Evolutionary conservation across 345 rosid species (phyloP).

Genomic region (Gossypium turneri): DNA sequence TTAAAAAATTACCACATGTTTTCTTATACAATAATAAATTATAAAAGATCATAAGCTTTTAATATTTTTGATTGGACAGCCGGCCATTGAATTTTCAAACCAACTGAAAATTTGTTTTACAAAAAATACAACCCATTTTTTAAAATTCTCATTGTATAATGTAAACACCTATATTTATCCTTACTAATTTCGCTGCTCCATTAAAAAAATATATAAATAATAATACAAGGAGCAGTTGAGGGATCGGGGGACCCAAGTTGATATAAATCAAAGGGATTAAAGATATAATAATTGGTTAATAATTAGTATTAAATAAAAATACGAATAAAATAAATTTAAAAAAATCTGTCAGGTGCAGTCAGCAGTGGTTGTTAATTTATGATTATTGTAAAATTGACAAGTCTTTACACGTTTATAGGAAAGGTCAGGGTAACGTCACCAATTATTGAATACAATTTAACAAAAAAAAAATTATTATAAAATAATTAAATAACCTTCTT

Average conservation of each 20-base stretch:
- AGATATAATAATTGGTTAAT: background rate
- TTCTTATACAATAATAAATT: background rate
- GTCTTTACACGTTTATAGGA: background rate
- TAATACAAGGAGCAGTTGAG: background rate
- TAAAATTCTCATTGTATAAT: too few relatives aligned
- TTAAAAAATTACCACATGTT: too few relatives aligned
- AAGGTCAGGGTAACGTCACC: slow-evolving; percentile 10
- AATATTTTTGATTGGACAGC: slow-evolving; percentile 3
- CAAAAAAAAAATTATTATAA: background rate
- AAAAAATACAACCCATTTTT: background rate
- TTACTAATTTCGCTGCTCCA: too few relatives aligned
- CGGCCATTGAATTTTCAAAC: slow-evolving; percentile 14
- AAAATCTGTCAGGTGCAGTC: background rate
- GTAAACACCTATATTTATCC: too few relatives aligned
- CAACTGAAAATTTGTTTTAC: background rate
- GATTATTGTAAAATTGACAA: background rate
- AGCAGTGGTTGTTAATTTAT: background rate
- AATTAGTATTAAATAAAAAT: background rate
- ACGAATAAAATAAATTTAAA: background rate
- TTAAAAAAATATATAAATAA: too few relatives aligned
- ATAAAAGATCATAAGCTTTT: background rate
- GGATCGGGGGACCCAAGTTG: slow-evolving; percentile 7
- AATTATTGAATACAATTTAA: background rate
- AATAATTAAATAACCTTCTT: background rate
- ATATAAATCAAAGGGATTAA: background rate